Evolutionary conservation across 441 rosid genomes (phyloP), one percentile per base, ranked within the genome.

Genomic region (Pelargonium myrrhifolium): DNA sequence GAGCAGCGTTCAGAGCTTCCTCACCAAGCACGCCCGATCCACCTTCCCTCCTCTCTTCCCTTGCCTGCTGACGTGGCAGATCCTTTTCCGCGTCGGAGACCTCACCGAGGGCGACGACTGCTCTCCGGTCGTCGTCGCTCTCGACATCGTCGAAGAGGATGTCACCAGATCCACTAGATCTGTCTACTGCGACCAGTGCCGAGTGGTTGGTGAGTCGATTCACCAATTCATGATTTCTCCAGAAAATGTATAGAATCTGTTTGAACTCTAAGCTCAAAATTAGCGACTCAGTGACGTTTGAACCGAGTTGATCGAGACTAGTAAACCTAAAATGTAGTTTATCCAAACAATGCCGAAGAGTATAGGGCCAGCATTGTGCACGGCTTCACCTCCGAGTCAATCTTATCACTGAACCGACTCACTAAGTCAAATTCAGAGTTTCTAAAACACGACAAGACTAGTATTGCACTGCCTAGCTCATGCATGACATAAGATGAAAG

Each of bases 161-260:
- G 89, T 87, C 3, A 81, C 87, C 37, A 75, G 82, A 81, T 79
- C 85, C 20, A 31, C 85, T 69, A 83, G 89, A 84, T 89, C 92
- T 40, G 85, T 81, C 26, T 85, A 89, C 71, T 89, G 92, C 61
- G 86, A 85, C 74, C 89, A 87, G 82, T 89, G 92, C 75, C 85
- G 87, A 55, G 92, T 89, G 47, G 88, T 87, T 28, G 92, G 96
- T 89, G 79, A 86, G 92, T 83, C 74, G 21, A 26, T 66, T 66
- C 73, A 22, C 72, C 45, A 21, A 47, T 47, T 12, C n/a, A 11
- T 47, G 15, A 49, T 14, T 14, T 49, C 17, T 49, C 56, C 56
- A 49, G 56, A 17, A 49, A 49, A 6, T 49, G 56, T 49, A 1
- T 49, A 49, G 20, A 49, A 6, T n/a, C 7, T 49, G 6, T 49